phyloP scores from a whole-genome alignment of 179 eudicot species.

The Monotropa hypopitys region DNA sequence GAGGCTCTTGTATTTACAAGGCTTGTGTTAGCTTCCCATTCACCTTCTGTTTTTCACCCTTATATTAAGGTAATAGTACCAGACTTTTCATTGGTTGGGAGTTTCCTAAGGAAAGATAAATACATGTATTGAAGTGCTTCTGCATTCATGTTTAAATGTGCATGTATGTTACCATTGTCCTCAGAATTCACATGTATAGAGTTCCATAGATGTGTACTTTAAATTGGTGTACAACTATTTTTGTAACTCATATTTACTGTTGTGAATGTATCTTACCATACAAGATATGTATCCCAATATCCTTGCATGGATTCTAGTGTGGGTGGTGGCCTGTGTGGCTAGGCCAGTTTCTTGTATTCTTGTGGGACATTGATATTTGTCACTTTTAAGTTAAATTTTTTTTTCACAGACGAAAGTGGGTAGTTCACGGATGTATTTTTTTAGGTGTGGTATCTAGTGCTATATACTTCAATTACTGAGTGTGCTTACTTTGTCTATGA shows the following conservation, averaged over 20 bases:
- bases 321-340: background rate
- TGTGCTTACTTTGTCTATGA: background rate
- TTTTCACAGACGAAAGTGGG: background rate
- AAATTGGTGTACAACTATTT: no score
- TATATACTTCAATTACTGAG: background rate
- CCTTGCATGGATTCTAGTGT: background rate
- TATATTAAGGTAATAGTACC: constrained; percentile 56
- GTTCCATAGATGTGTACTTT: no score
- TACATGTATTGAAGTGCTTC: background rate
- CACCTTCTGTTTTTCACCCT: constrained; percentile 84
- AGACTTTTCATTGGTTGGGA: background rate
- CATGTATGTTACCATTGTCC: background rate
- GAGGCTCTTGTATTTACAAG: constrained; percentile 91
- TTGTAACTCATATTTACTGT: no score
- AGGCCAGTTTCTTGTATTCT: background rate
- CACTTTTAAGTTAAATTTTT: background rate
- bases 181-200: no score
- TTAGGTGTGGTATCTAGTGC: background rate
- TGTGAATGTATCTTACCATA: no score
- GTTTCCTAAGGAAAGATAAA: background rate
- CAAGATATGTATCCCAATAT: no score
- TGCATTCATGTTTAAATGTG: background rate
- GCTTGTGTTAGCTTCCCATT: constrained; percentile 82
- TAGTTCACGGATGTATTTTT: background rate
- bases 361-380: background rate